A percentile compares a stretch with the other conserved stretches of the same genome.
Evolutionary conservation across 1,284 basidiomycete species (phyloP).

Genomic region (Spongispora temasekensis): DNA sequence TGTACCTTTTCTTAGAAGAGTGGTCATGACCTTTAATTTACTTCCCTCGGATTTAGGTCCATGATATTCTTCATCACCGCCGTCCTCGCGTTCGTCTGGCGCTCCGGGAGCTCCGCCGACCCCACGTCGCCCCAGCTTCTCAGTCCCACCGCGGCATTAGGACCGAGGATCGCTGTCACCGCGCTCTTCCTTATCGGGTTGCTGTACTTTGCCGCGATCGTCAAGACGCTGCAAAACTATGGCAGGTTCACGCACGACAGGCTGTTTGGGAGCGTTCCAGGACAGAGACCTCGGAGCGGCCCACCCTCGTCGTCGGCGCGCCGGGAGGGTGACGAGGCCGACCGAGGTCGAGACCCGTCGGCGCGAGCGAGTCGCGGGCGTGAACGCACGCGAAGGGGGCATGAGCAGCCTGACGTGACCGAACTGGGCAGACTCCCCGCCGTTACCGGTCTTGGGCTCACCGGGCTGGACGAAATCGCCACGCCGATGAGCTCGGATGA

Average conservation of each 20-base stretch:
- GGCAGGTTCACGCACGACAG: constrained; percentile 32
- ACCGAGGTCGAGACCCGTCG: constrained; percentile 4
- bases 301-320: too few relatives aligned
- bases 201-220: constrained; percentile 61
- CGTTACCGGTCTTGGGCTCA: constrained; percentile 34
- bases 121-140: constrained; percentile 38
- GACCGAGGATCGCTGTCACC: constrained; percentile 59
- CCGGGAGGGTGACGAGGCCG: neutral
- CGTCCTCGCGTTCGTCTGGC: constrained; percentile 76
- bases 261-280: neutral
- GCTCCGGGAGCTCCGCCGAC: constrained; percentile 56
- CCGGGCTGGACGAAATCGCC: constrained; percentile 23
- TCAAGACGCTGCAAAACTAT: constrained; percentile 63
- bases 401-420: constrained; percentile 3
- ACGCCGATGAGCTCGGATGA: constrained; percentile 13
- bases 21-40: neutral
- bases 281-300: constrained; percentile 5
- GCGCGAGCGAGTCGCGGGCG: constrained; percentile 10
- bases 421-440: constrained; percentile 26
- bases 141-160: constrained; percentile 40
- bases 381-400: constrained; percentile 10
- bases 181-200: constrained; percentile 58
- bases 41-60: constrained; percentile 47
- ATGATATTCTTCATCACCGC: constrained; percentile 68
- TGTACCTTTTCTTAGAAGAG: neutral